phyloP scores from a whole-genome alignment of 495 filamentous ascomycete genomes.

The Oleoguttula mirabilis region DNA sequence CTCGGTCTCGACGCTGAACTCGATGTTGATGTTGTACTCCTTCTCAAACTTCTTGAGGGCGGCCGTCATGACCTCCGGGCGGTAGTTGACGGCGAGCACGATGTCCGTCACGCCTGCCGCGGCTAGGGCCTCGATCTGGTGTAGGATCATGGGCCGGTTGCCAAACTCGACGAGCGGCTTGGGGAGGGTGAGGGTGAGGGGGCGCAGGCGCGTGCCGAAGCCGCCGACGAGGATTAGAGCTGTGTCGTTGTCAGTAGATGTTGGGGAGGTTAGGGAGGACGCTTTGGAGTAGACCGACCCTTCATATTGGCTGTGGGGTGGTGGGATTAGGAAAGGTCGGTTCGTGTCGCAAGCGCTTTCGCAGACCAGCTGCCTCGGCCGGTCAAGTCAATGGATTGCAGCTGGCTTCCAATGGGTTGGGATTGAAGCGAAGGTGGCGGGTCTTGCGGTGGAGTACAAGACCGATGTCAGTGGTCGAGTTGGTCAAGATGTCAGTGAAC shows the following conservation, averaged over 20 bases:
- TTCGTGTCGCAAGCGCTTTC: constrained; percentile 7
- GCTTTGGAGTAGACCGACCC: constrained; percentile 9
- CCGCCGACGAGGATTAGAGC: constrained; percentile 99
- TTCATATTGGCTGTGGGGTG: constrained; percentile 16
- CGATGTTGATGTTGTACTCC: constrained; percentile 83
- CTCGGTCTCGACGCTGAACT: constrained; percentile 92
- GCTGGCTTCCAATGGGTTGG: neutral
- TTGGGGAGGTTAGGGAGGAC: neutral
- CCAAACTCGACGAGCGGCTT: constrained; percentile 97
- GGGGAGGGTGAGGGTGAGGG: constrained; percentile 90
- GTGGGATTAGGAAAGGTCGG: neutral
- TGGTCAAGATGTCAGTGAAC: neutral
- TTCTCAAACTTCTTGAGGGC: constrained; percentile 82
- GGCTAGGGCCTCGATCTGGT: constrained; percentile 92
- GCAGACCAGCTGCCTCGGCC: constrained; percentile 6
- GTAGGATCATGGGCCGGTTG: constrained; percentile 97
- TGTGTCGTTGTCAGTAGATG: constrained; percentile 30
- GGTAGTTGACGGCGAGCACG: constrained; percentile 96
- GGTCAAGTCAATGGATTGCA: neutral
- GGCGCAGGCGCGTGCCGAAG: constrained; percentile 95
- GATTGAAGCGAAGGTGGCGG: constrained; percentile 14
- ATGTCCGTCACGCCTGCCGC: constrained; percentile 95
- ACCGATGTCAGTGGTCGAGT: neutral
- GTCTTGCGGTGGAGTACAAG: constrained; percentile 25
- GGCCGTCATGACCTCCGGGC: constrained; percentile 85